Evolutionary conservation across 1,284 basidiomycete genomes (phyloP).

Genomic region (Papiliotrema fonsecae): DNA sequence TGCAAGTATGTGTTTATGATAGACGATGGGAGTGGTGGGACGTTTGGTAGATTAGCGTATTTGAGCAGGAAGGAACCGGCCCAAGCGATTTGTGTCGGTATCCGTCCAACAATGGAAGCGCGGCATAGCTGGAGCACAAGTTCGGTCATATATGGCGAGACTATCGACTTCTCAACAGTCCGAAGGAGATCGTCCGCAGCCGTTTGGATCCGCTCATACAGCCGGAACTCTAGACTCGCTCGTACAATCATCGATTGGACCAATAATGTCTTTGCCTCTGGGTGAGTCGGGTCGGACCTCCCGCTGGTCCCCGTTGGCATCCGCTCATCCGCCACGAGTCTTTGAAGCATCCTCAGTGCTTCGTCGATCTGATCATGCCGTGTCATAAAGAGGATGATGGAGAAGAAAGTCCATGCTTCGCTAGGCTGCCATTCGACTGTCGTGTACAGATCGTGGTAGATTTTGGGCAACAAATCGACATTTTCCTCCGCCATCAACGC

Average conservation of each 20-base stretch:
- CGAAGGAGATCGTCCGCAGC: not conserved
- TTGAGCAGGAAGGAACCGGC: not conserved
- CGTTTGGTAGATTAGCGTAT: not conserved
- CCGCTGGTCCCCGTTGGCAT: not conserved
- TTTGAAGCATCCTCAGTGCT: not conserved
- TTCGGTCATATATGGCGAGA: not conserved
- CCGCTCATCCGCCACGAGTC: not conserved
- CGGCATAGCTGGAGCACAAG: not conserved
- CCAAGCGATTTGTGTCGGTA: not conserved
- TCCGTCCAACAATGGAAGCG: not conserved
- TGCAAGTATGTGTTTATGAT: constrained; percentile 4
- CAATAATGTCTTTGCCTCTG: constrained; percentile 2
- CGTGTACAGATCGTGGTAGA: not conserved
- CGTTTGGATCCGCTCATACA: not conserved
- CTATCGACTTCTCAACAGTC: not conserved
- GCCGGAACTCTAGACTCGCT: not conserved
- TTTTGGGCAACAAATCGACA: not conserved
- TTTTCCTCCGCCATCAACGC: constrained; percentile 4
- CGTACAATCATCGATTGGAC: constrained; percentile 1
- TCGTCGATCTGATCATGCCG: not conserved
- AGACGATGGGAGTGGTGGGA: constrained; percentile 1
- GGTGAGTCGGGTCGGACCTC: constrained; percentile 1
- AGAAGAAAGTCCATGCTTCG: not conserved
- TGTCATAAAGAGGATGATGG: constrained; percentile 3
- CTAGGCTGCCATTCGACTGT: not conserved